A percentile compares a stretch with the other conserved stretches of the same genome.
Conservation (phyloP, 2,329 filamentous ascomycete genomes). For the Fusarium redolens region DNA sequence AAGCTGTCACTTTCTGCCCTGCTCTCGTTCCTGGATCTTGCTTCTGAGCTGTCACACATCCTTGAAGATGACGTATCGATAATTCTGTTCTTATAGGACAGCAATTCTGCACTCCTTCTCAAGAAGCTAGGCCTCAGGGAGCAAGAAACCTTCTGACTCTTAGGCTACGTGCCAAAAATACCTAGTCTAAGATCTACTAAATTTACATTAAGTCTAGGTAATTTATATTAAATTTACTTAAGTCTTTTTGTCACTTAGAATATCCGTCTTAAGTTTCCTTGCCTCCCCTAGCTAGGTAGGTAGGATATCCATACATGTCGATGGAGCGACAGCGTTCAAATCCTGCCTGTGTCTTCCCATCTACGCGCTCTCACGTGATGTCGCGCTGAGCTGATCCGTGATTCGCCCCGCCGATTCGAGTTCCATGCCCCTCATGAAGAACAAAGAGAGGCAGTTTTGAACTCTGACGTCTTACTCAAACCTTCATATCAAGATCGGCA, state of each 20-base stretch:
- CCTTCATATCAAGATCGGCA: slow-evolving; percentile 16
- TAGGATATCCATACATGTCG: not conserved
- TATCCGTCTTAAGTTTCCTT: too few species aligned
- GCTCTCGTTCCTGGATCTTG: not conserved
- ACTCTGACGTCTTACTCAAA: slow-evolving; percentile 10
- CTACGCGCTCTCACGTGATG: slow-evolving; percentile 35
- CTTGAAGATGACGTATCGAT: slow-evolving; percentile 12
- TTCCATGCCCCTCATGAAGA: slow-evolving; percentile 10
- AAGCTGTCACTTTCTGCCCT: not conserved
- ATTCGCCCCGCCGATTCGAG: not conserved
- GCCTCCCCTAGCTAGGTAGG: too few species aligned
- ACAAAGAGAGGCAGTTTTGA: slow-evolving; percentile 1
- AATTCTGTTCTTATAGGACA: not conserved
- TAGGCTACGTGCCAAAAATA: too few species aligned
- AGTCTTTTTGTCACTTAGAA: too few species aligned
- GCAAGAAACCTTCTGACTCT: too few species aligned
- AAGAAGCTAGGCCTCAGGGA: not conserved
- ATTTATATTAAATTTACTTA: too few species aligned
- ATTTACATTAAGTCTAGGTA: too few species aligned
- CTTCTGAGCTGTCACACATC: not conserved
- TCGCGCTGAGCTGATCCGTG: slow-evolving; percentile 11
- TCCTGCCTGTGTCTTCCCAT: not conserved
- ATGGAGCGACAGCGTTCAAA: not conserved
- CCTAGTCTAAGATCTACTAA: too few species aligned
- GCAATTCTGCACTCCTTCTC: not conserved